phyloP scores from a whole-genome alignment of 495 filamentous ascomycete species.

The Halenospora varia region DNA sequence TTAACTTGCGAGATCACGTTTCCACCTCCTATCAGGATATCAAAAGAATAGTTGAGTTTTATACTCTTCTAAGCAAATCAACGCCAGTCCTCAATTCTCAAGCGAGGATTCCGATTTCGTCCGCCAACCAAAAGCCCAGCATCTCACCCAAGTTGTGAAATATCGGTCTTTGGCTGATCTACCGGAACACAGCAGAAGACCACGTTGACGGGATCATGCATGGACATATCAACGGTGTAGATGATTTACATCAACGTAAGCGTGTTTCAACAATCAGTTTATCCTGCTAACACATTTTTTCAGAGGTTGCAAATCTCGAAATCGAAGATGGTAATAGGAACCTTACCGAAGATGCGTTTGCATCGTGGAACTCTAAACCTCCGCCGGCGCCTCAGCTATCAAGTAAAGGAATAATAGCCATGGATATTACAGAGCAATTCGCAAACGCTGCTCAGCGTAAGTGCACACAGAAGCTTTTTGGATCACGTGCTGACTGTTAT shows the following conservation, averaged over 20 bases:
- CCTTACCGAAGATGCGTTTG: constrained; percentile 1
- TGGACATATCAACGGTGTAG: neutral
- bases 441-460: constrained; percentile 63
- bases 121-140: neutral
- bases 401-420: constrained; percentile 49
- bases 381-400: constrained; percentile 32
- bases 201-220: neutral
- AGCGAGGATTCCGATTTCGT: neutral
- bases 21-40: no score
- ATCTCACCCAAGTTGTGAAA: no score
- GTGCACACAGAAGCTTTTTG: constrained; percentile 16
- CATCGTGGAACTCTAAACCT: constrained; percentile 15
- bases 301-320: constrained; percentile 19
- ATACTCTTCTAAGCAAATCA: neutral
- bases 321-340: constrained; percentile 15
- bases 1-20: no score
- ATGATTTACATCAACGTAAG: neutral
- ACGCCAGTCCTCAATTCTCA: neutral
- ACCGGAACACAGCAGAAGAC: neutral
- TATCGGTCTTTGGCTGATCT: neutral
- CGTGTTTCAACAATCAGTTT: neutral
- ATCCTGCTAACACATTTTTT: neutral
- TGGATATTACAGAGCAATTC: constrained; percentile 79
- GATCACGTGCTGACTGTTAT: constrained; percentile 21
- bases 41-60: neutral